phyloP scores from a whole-genome alignment of 2,329 filamentous ascomycete genomes.

The Emergomyces orientalis region DNA sequence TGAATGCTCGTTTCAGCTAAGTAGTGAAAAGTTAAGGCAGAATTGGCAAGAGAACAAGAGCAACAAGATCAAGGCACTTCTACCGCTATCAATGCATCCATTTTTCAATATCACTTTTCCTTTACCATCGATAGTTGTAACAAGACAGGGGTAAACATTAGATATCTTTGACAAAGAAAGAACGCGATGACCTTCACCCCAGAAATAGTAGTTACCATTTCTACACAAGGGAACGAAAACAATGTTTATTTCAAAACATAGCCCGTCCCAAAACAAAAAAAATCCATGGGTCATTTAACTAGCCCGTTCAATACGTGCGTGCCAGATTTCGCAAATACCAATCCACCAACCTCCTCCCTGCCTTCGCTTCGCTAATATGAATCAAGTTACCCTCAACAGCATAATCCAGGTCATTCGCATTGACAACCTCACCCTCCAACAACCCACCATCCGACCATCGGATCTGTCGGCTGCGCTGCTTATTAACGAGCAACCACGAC shows the following conservation, averaged over 20 bases:
- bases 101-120: background rate
- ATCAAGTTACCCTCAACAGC: conserved; percentile 94
- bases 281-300: background rate
- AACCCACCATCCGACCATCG: conserved; percentile 87
- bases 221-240: background rate
- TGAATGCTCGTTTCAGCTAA: background rate
- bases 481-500: conserved; percentile 90
- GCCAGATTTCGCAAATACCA: conserved; percentile 98
- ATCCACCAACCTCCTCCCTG: conserved; percentile 91
- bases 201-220: background rate
- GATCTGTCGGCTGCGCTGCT: conserved; percentile 94
- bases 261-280: background rate
- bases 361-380: conserved; percentile 97
- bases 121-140: background rate
- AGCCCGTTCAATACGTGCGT: conserved; percentile 72
- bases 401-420: conserved; percentile 93
- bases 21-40: background rate
- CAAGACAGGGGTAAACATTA: background rate
- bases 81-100: background rate
- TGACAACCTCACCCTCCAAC: conserved; percentile 84
- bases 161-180: background rate
- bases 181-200: background rate
- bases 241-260: background rate
- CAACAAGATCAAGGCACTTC: background rate
- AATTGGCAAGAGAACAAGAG: background rate